Base-by-base conservation (phyloP, 176 grass and related monocot species). In the Cenchrus fungigraminus region DNA sequence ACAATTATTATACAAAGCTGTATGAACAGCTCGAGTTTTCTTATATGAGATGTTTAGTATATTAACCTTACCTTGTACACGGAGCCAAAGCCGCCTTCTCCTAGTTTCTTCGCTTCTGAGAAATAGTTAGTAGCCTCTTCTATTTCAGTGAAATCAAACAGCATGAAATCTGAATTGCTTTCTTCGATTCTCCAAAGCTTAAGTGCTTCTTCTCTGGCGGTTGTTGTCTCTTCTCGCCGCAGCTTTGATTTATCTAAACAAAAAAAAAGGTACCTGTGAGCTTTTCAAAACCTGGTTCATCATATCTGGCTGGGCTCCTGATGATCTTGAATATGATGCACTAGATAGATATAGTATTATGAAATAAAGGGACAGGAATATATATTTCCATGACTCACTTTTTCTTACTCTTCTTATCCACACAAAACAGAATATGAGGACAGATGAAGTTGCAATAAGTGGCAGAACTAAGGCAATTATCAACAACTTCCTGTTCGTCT, bases 391-490 rank as follows among this genome's bases (percentile, higher is more conserved):
- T 15, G 12, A 54, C 71, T 74, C 16, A 54, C 49, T 15, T 12
- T 54, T 74, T 34, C 71, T 53, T 17, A 32, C 1, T 14, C 71
- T 54, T 54, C 71, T 74, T 74, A 74, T 74, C 71, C 46, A 74
- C 13, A 1, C 49, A 74, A 74, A 74, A 17, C 2, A 53, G 13
- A 54, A 13, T 17, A 54, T 8, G 11, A 74, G 49, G 47, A 74
- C 13, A 25, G 2, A 54, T 15, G 25, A 29, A 74, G 49, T 22
- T 32, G 71, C 22, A 16, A 74, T 34, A 22, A 74, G 71, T 16
- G 71, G 71, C 71, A 74, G 6, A 2, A 74, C 12, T 74, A 74
- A 15, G 49, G 71, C 71, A 54, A 74, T 6, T 74, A 54, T 74
- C 49, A 74, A 32, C n/a, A 73, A 22, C 12, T 73, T 73, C 11